Conservation (phyloP, 768 basidiomycete species). For the Hygrocybe punicea region DNA sequence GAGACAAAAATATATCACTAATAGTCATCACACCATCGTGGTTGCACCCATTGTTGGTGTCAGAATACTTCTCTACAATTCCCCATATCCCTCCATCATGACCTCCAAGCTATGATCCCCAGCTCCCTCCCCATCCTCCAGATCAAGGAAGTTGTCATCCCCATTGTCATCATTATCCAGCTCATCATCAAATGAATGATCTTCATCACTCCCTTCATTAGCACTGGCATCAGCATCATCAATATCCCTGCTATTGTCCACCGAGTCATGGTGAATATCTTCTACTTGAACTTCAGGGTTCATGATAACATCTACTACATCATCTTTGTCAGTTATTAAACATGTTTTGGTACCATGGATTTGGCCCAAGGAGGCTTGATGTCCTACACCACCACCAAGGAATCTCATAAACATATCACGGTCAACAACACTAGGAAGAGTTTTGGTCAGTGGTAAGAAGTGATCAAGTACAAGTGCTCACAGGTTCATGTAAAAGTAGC, state of each 20-base stretch:
- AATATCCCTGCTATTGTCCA: background rate
- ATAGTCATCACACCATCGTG: too few species aligned
- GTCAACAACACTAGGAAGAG: slow-evolving; percentile 34
- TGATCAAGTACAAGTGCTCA: slow-evolving; percentile 17
- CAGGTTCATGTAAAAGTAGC: slow-evolving; percentile 37
- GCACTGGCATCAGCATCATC: background rate
- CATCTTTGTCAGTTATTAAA: background rate
- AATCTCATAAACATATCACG: slow-evolving; percentile 40
- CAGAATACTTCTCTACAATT: too few species aligned
- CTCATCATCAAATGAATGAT: background rate
- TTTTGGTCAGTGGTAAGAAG: background rate
- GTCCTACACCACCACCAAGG: slow-evolving; percentile 30
- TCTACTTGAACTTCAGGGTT: background rate
- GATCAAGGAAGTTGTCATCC: background rate
- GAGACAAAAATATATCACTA: too few species aligned
- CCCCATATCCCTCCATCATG: too few species aligned
- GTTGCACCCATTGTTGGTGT: too few species aligned
- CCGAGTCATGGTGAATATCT: background rate
- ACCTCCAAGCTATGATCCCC: background rate
- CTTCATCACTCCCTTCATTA: background rate
- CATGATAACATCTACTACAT: background rate
- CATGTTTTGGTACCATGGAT: too few species aligned
- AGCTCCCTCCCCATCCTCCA: background rate
- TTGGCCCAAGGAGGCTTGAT: too few species aligned
- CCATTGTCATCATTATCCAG: background rate